A percentile compares a stretch with the other conserved stretches of the same genome.
phyloP scores from a whole-genome alignment of 106 monocot species.

The Dactylorhiza incarnata region DNA sequence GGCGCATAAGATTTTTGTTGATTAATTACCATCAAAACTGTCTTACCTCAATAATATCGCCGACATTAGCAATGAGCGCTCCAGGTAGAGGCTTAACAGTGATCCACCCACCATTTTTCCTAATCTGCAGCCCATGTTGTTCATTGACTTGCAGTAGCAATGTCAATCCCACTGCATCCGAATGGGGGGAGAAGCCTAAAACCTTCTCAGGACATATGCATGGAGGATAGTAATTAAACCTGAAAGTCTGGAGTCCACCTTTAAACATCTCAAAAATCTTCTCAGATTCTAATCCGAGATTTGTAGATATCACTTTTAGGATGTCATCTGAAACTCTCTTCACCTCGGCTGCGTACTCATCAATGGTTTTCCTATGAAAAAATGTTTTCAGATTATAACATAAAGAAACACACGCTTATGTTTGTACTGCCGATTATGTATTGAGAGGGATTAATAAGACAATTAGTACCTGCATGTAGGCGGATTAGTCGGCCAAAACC shows the following conservation, averaged over 20 bases:
- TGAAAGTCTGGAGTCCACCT: conserved; percentile 6
- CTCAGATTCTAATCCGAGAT: conserved; percentile 11
- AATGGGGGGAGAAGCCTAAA: conserved; percentile 23
- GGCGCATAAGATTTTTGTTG: background rate
- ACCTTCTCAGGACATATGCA: conserved; percentile 15
- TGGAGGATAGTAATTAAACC: conserved; percentile 24
- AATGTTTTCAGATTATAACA: background rate
- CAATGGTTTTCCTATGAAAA: background rate
- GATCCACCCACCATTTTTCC: conserved; percentile 12
- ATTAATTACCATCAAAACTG: background rate
- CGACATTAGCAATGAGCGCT: conserved; percentile 21
- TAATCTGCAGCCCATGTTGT: conserved; percentile 19
- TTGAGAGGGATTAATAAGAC: background rate
- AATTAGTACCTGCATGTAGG: conserved; percentile 30
- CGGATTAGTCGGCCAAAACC: conserved; percentile 39
- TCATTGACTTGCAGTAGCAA: conserved; percentile 20
- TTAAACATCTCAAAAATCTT: conserved; percentile 7
- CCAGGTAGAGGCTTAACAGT: conserved; percentile 10
- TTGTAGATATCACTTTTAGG: conserved; percentile 13
- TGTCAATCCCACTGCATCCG: conserved; percentile 21
- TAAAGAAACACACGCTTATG: background rate
- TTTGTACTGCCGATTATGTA: background rate
- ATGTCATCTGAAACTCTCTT: conserved; percentile 15
- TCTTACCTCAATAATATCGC: conserved; percentile 23
- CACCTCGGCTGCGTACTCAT: conserved; percentile 12